A percentile compares a stretch with the other conserved stretches of the same genome.
These are phyloP conservation scores for Vicia villosa DNA, from an alignment of 306 rosid species.

Conservation along the genomic window DNA sequence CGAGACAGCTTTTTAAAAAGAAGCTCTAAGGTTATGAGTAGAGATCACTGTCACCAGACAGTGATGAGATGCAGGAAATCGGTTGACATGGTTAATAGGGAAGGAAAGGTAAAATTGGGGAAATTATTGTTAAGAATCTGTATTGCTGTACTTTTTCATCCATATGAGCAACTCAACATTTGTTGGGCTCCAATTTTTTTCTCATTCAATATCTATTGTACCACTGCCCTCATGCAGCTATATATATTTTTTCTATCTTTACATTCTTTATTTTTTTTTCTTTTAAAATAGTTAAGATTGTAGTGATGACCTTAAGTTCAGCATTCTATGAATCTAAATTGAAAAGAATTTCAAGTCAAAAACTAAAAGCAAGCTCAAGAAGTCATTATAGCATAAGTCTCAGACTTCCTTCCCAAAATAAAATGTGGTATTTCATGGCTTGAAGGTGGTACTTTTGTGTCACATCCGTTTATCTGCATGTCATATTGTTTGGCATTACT, in stretches of 20 bases:
- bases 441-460: conserved; percentile 13
- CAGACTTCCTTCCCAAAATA: conserved; percentile 34
- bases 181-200: conserved; percentile 41
- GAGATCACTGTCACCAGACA: conserved; percentile 46
- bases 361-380: conserved; percentile 11
- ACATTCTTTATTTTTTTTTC: conserved; percentile 28
- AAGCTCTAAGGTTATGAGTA: conserved; percentile 42
- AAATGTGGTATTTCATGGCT: conserved; percentile 23
- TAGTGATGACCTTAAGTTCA: conserved; percentile 36
- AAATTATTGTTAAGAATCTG: conserved; percentile 44
- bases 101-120: conserved; percentile 71
- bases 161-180: conserved; percentile 40
- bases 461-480: neutral
- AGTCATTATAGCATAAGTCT: conserved; percentile 27
- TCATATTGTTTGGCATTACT: neutral
- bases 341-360: conserved; percentile 20
- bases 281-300: conserved; percentile 1
- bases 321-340: conserved; percentile 35
- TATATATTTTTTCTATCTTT: conserved; percentile 14
- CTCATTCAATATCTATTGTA: conserved; percentile 26
- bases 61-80: conserved; percentile 55
- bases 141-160: conserved; percentile 43
- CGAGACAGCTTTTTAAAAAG: conserved; percentile 38
- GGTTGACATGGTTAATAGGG: conserved; percentile 53
- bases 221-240: conserved; percentile 27